Evolutionary conservation across 306 rosid genomes (phyloP).

Genomic region (Lathyrus oleraceus): DNA sequence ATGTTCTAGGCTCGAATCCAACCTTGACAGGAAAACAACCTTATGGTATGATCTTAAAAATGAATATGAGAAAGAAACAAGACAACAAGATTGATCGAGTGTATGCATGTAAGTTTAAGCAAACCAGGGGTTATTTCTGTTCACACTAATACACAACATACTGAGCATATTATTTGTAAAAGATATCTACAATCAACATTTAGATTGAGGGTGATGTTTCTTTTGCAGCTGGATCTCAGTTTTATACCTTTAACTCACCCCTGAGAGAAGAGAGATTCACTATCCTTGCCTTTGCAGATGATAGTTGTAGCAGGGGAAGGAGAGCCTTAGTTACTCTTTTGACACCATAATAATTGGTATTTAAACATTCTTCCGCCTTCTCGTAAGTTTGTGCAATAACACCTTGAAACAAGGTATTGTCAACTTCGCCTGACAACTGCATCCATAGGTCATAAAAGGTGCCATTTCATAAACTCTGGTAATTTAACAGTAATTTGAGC

Average conservation of each 20-base stretch:
- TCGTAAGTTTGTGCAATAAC: constrained; percentile 12
- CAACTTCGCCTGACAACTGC: constrained; percentile 15
- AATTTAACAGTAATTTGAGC: neutral
- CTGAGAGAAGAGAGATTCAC: constrained; percentile 20
- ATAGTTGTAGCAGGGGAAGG: constrained; percentile 12
- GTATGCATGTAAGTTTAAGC: neutral
- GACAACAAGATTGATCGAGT: neutral
- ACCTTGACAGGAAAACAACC: too few relatives aligned
- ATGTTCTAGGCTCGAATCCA: neutral
- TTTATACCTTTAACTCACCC: constrained; percentile 26
- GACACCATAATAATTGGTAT: constrained; percentile 21
- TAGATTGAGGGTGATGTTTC: neutral
- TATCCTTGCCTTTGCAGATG: constrained; percentile 15
- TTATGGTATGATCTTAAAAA: neutral
- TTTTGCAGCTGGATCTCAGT: neutral
- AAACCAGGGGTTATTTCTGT: neutral
- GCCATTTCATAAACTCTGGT: neutral
- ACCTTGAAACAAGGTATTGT: constrained; percentile 10
- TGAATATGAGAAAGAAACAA: too few relatives aligned
- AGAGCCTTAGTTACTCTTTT: constrained; percentile 27
- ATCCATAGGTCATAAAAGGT: neutral
- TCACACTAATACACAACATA: neutral
- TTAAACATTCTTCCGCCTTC: constrained; percentile 20
- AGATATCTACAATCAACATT: neutral
- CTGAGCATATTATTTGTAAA: neutral